Evolutionary conservation across 1,284 basidiomycete genomes (phyloP), one percentile per base, ranked within the genome.

Genomic region (Waitea zeae): DNA sequence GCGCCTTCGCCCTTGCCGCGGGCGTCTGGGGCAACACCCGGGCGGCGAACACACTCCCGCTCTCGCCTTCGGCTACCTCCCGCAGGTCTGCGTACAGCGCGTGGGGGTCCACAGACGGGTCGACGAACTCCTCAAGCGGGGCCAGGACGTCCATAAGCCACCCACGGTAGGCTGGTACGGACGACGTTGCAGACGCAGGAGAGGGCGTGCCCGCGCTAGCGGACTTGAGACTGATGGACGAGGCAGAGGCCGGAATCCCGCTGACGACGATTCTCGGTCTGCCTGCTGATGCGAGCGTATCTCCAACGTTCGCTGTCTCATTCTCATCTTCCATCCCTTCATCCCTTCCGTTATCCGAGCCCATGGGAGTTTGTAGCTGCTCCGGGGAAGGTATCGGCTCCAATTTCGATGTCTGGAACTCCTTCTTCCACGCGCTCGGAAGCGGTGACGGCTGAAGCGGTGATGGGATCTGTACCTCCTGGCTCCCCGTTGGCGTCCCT

Each of bases 1-100:
- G 29, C 9, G 29, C 29, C 29, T 17, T 12, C 9, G 29, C 29
- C 9, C 6, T 7, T 14, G 29, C 29, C 6, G 9, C 9, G 7
- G 29, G 9, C 9, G 9, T 15, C 6, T 30, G 9, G 6, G 55
- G 52, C 9, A 59, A 44, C 2, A 78, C 54, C 5, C 59, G 56
- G 1, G 78, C 77, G 15, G 70, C 64, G 46, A 60, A 84, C 14
- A 84, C 76, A 3, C 67, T 73, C 2, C 81, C 81, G 32, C 67
- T 76, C 45, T 82, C 80, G 30, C 81, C 80, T 49, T 84, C 75
- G 0, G 79, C 80, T 20, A 84, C 75, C 52, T 82, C 80, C 33
- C 63, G 64, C 31, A 82, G 53, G 41, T 80, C 67, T 4, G 59
- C 51, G 49, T 75, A 83, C 37, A 67, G 61, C 1, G 65, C 59